A percentile compares a stretch with the other conserved stretches of the same genome.
These are phyloP conservation scores for Ganoderma lucidum DNA, from an alignment of 1,284 basidiomycete species.

Conservation along the genomic window DNA sequence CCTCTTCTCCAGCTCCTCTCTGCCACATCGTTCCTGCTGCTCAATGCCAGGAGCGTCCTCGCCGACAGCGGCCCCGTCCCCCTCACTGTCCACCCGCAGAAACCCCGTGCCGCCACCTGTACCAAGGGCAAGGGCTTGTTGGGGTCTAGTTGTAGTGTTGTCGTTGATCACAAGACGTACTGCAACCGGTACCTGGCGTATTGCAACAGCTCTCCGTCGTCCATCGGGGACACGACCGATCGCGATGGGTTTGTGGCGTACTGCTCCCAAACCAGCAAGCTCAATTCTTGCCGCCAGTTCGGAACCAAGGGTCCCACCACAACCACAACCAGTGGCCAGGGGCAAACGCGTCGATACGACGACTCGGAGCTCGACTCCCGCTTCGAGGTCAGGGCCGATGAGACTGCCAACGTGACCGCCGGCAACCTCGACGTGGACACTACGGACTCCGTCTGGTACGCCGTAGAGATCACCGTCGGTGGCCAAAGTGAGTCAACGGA, in stretches of 20 bases:
- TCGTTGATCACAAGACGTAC: not conserved
- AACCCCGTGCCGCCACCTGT: not conserved
- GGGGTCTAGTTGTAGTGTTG: not conserved
- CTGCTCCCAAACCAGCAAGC: not conserved
- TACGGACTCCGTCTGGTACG: conserved; percentile 12
- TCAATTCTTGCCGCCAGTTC: not conserved
- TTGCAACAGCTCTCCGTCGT: not conserved
- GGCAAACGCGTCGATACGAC: not conserved
- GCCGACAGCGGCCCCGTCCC: not conserved
- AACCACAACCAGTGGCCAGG: not conserved
- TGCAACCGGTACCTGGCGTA: not conserved
- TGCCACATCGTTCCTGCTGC: not conserved
- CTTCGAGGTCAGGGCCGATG: conserved; percentile 1
- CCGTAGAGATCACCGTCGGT: conserved; percentile 23
- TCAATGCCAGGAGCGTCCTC: not conserved
- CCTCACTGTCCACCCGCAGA: not conserved
- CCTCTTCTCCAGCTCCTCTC: conserved; percentile 2
- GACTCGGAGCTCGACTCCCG: no score
- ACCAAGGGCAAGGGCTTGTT: not conserved
- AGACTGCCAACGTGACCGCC: not conserved
- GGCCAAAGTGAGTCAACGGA: conserved; percentile 12
- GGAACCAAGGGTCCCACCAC: not conserved
- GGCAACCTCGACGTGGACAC: conserved; percentile 13
- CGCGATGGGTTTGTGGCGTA: not conserved
- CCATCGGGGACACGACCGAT: not conserved